These are phyloP conservation scores for Chamaenerion angustifolium DNA, from an alignment of 345 rosid genomes.

Conservation along the genomic window DNA sequence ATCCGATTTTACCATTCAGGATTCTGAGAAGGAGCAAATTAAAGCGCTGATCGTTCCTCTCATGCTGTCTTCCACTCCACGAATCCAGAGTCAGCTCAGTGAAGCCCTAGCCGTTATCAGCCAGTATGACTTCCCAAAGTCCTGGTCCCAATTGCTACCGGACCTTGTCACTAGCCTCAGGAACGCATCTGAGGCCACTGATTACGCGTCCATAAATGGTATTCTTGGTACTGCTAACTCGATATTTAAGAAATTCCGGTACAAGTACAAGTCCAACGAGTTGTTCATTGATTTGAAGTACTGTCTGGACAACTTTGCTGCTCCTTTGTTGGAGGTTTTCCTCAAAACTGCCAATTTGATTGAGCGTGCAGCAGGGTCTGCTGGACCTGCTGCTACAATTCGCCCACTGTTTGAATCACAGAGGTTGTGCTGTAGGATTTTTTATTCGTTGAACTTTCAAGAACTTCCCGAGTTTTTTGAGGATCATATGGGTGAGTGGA, in stretches of 20 bases:
- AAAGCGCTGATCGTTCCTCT: constrained; percentile 68
- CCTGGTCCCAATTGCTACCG: constrained; percentile 74
- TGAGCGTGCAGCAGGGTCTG: constrained; percentile 37
- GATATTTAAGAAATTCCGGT: constrained; percentile 73
- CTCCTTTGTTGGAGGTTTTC: constrained; percentile 59
- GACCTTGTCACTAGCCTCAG: constrained; percentile 57
- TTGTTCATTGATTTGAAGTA: constrained; percentile 70
- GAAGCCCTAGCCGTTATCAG: constrained; percentile 87
- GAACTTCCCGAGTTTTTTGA: constrained; percentile 92
- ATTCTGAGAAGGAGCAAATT: constrained; percentile 73
- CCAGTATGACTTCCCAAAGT: constrained; percentile 78
- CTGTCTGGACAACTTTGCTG: constrained; percentile 58
- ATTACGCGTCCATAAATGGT: constrained; percentile 66
- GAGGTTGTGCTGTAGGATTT: constrained; percentile 75
- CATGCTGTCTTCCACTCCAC: constrained; percentile 66
- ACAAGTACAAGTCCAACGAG: constrained; percentile 70
- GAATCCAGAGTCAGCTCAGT: constrained; percentile 85
- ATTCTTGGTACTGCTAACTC: constrained; percentile 87
- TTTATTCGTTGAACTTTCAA: constrained; percentile 74
- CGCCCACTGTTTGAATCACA: constrained; percentile 66
- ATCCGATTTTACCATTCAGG: constrained; percentile 27
- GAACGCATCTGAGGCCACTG: constrained; percentile 30
- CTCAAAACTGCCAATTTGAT: constrained; percentile 48
- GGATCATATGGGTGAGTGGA: constrained; percentile 94
- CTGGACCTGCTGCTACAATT: constrained; percentile 30